Evolutionary conservation across 345 rosid genomes (phyloP), one percentile per base, ranked within the genome.

Genomic region (Brassica rapa): DNA sequence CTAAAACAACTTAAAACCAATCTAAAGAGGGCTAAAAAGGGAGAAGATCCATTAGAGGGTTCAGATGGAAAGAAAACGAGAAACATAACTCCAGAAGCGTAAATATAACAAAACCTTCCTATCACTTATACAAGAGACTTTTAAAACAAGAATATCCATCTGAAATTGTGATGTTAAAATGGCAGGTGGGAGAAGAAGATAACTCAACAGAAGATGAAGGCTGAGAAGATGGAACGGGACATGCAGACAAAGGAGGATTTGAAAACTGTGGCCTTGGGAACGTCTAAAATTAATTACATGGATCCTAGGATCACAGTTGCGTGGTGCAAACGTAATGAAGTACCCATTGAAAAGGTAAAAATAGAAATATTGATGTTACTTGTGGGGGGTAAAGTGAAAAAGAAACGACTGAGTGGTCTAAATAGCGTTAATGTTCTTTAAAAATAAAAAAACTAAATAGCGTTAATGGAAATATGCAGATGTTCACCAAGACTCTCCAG

Each of bases 221-320:
- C 81, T 5, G 95, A 92, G 84, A 92, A 88, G 83, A 84, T 87
- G 86, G 98, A 92, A 67, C 32, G 90, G 24, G 88, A 84, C 61
- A 92, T 87, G 93, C 72, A 80, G 69, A 85, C 89, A 51, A 94
- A 93, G 66, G 97, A 94, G 62, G 98, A 92, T 46, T 77, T 94
- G 62, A 94, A 94, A 86, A 89, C 94, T 2, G 95, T 94, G 69
- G 97, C 97, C 1, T 63, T 92, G 39, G 97, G 97, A 41, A 94
- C 97, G 0, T 94, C 98, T 70, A 94, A 94, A 71, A 94, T 94
- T 76, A 94, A 94, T 71, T 94, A 94, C 73, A 90, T 92, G 59
- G 97, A 94, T 85, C 98, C 98, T 33, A 88, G 98, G 85, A 94
- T 94, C 72, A 92, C 95, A 2, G 97, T 94, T 6, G 90, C 98